A percentile compares a stretch with the other conserved stretches of the same genome.
phyloP scores from a whole-genome alignment of 495 filamentous ascomycete species.

The Hypoxylon fuscum region DNA sequence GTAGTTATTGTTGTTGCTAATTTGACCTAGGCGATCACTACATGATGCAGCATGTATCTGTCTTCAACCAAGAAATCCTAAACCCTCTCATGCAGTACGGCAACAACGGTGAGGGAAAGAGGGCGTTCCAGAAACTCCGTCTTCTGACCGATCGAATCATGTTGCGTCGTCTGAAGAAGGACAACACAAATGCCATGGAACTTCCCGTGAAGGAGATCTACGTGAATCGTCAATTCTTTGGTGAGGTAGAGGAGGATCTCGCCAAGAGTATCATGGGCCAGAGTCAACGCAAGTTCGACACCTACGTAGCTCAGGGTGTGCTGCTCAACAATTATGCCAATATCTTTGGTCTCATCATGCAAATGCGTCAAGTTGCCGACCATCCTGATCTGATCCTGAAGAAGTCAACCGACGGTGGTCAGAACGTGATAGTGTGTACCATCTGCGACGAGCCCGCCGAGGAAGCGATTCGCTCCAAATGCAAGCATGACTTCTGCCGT shows the following conservation, averaged over 20 bases:
- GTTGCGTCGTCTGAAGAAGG: slow-evolving; percentile 90
- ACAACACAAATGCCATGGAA: slow-evolving; percentile 92
- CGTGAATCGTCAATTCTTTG: slow-evolving; percentile 92
- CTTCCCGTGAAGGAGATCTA: slow-evolving; percentile 93
- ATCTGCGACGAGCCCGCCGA: slow-evolving; percentile 97
- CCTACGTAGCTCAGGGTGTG: slow-evolving; percentile 92
- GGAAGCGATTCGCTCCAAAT: slow-evolving; percentile 89
- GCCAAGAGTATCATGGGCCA: slow-evolving; percentile 95
- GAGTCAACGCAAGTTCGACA: slow-evolving; percentile 86
- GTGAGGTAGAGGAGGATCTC: slow-evolving; percentile 93
- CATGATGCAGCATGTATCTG: slow-evolving; percentile 86
- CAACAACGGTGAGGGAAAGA: slow-evolving; percentile 62
- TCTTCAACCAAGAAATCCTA: slow-evolving; percentile 95
- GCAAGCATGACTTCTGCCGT: slow-evolving; percentile 95
- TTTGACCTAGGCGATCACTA: slow-evolving; percentile 51
- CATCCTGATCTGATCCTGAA: slow-evolving; percentile 94
- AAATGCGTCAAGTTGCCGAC: slow-evolving; percentile 96
- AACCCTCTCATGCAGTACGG: slow-evolving; percentile 75
- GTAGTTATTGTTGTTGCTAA: slow-evolving; percentile 27
- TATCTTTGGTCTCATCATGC: slow-evolving; percentile 89
- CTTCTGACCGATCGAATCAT: slow-evolving; percentile 90
- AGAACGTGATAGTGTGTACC: slow-evolving; percentile 89
- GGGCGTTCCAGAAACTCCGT: slow-evolving; percentile 81
- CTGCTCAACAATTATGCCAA: slow-evolving; percentile 97
- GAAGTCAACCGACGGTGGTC: slow-evolving; percentile 82